phyloP scores from a whole-genome alignment of 345 rosid genomes.

The Corymbia maculata region DNA sequence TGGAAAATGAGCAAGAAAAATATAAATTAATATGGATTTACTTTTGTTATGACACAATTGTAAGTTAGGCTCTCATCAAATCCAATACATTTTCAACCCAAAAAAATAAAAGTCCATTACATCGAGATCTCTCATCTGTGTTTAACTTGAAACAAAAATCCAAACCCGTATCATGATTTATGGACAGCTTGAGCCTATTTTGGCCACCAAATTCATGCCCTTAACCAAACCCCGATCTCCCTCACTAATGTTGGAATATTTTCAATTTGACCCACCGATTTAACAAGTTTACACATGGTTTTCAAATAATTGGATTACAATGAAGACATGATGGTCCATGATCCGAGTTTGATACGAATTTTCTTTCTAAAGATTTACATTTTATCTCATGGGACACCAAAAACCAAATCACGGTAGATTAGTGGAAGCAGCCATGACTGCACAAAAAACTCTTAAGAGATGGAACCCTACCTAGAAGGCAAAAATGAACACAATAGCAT shows the following conservation, averaged over 20 bases:
- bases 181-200: background rate
- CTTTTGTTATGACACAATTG: background rate
- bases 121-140: background rate
- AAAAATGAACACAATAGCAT: too few relatives aligned
- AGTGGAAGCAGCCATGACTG: too few relatives aligned
- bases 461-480: too few relatives aligned
- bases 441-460: too few relatives aligned
- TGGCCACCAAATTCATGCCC: background rate
- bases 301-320: background rate
- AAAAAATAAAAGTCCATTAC: background rate
- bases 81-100: background rate
- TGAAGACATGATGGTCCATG: background rate
- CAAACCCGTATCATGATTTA: background rate
- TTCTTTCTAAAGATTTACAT: background rate
- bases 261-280: background rate
- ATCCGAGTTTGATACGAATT: background rate
- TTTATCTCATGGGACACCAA: background rate
- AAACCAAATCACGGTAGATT: too few relatives aligned
- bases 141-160: too few relatives aligned
- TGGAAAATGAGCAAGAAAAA: too few relatives aligned
- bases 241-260: background rate
- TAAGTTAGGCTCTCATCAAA: background rate
- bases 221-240: rapidly evolving
- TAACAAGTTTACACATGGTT: too few relatives aligned
- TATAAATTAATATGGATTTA: too few relatives aligned